Evolutionary conservation across 305 asterid species (phyloP), one percentile per base, ranked within the genome.

Genomic region (Fraxinus albicans): DNA sequence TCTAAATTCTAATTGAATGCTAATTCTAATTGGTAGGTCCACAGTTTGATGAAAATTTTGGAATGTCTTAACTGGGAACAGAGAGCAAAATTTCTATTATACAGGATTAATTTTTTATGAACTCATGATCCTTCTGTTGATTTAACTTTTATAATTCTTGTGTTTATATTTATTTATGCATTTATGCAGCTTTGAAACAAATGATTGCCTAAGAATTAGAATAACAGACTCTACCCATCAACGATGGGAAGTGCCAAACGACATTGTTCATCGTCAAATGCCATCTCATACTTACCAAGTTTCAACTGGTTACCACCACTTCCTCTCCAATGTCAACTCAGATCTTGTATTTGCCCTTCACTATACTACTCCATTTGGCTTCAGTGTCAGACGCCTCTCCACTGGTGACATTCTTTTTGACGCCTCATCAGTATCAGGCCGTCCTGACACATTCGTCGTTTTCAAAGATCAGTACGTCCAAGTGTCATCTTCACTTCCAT

Each of bases 391-490:
- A 17, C 90, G 93, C 4, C 82, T 79, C 6, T 89, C 91, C 35
- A 79, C 86, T 35, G 82, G 83, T 0, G 90, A 86, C 34, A 85
- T 63, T 47, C 91, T 90, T 40, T 89, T 90, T 36, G 86, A 86
- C 78, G 82, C 91, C 74, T 81, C 87, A 3, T 85, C 90, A 17
- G 77, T 55, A 4, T 3, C 76, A 12, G 35, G 63, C 44, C 17
- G 35, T 19, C 85, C 89, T 23, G 74, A 60, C 27, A 80, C 89
- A 2, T 65, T 86, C 76, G 82, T 89, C 25, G 25, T 89, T 27
- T 90, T 89, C 86, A 90, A 90, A 77, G 93, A 90, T 81, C 92
- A 90, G 73, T 90, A 87, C 82, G 77, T 89, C 27, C 90, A 87
- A 60, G 73, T 90, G 76, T 87, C 92, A 23, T 87, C 92, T 8